phyloP scores from a whole-genome alignment of 305 asterid species.

The Rubia peregrina region DNA sequence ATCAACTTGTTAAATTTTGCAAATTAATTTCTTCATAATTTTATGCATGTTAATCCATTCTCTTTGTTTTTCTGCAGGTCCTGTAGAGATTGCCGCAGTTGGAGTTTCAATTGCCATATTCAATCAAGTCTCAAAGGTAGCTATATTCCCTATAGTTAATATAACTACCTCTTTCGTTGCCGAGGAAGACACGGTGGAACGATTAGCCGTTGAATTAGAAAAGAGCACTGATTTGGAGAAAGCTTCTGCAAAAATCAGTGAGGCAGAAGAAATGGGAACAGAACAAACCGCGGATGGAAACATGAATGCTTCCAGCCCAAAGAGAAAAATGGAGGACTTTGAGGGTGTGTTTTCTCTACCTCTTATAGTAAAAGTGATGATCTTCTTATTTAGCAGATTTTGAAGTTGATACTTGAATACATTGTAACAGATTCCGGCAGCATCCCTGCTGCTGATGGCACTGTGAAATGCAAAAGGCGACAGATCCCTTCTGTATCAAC shows the following conservation, averaged over 20 bases:
- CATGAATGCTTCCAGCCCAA: constrained; percentile 19
- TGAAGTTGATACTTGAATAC: neutral
- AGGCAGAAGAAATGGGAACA: constrained; percentile 13
- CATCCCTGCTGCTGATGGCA: constrained; percentile 14
- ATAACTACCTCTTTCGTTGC: constrained; percentile 95
- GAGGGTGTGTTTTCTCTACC: constrained; percentile 22
- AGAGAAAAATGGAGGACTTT: constrained; percentile 20
- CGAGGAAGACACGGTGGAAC: constrained; percentile 64
- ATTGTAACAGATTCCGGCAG: constrained; percentile 17
- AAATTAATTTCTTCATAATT: neutral
- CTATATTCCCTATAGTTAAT: constrained; percentile 90
- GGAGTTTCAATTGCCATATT: constrained; percentile 84
- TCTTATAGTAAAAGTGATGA: neutral
- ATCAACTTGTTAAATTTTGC: too few relatives aligned
- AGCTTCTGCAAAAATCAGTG: constrained; percentile 21
- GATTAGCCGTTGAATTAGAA: constrained; percentile 23
- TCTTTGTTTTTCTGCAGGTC: constrained; percentile 31
- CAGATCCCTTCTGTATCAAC: constrained; percentile 88
- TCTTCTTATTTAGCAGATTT: neutral
- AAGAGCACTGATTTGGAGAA: constrained; percentile 35
- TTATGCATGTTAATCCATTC: neutral
- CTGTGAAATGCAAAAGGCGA: constrained; percentile 29
- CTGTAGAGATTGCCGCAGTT: constrained; percentile 83
- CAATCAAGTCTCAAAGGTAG: constrained; percentile 81
- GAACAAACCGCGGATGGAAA: constrained; percentile 17